Percentiles rank a stretch among this genome's conserved stretches.
phyloP scores from a whole-genome alignment of 805 yeast genomes.

The Wickerhamiella allomyrinae region DNA sequence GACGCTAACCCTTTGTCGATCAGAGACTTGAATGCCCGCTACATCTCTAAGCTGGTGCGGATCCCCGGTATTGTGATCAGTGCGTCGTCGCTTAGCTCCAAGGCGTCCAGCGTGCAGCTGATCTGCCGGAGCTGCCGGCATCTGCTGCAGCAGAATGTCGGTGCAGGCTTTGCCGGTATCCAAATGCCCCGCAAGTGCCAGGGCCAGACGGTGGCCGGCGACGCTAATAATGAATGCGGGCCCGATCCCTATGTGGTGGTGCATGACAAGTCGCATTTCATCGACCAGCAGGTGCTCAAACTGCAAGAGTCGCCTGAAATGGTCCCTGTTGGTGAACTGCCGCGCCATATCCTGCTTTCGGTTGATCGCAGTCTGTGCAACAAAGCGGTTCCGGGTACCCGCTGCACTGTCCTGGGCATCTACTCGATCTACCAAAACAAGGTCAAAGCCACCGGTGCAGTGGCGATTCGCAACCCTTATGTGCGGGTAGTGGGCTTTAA shows the following conservation, averaged over 20 bases:
- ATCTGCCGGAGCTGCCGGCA: constrained; percentile 84
- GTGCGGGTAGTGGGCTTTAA: constrained; percentile 75
- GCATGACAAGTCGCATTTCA: constrained; percentile 85
- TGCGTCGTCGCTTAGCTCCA: constrained; percentile 74
- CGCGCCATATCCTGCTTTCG: constrained; percentile 76
- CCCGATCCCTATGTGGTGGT: constrained; percentile 85
- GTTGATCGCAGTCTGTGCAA: constrained; percentile 85
- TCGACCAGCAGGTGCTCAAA: constrained; percentile 88
- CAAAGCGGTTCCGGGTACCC: constrained; percentile 84
- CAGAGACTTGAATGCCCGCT: constrained; percentile 72
- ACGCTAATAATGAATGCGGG: constrained; percentile 52
- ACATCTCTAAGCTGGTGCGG: constrained; percentile 78
- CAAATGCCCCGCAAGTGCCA: constrained; percentile 55
- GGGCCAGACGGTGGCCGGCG: constrained; percentile 35
- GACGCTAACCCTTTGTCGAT: constrained; percentile 59
- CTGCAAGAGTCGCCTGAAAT: constrained; percentile 95
- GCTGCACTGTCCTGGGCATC: constrained; percentile 84
- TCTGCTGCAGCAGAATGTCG: constrained; percentile 47
- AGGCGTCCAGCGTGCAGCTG: constrained; percentile 70
- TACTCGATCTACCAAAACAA: constrained; percentile 80
- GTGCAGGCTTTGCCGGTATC: constrained; percentile 57
- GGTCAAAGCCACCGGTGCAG: constrained; percentile 37
- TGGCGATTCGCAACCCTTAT: constrained; percentile 89
- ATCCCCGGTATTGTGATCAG: constrained; percentile 88
- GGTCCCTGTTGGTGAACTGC: constrained; percentile 99